These are phyloP conservation scores for Saccharomycodes ludwigii DNA, from an alignment of 805 yeast species.

Conservation along the genomic window DNA sequence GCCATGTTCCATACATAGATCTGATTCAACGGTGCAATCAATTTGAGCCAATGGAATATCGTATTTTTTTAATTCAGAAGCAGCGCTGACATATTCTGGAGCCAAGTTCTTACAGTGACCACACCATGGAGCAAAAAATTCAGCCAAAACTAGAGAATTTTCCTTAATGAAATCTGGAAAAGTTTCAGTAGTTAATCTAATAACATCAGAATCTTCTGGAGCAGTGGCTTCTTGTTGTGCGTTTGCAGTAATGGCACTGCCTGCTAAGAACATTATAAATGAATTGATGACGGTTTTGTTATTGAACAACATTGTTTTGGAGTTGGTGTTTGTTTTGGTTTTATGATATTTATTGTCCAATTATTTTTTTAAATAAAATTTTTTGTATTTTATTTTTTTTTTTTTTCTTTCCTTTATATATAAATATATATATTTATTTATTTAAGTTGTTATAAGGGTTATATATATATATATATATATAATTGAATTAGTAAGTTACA, in stretches of 20 bases:
- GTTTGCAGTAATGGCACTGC: slow-evolving; percentile 15
- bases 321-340: not conserved
- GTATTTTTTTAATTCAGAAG: slow-evolving; percentile 54
- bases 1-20: slow-evolving; percentile 53
- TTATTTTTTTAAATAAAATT: too few species aligned
- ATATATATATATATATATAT: too few species aligned
- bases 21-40: slow-evolving; percentile 72
- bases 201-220: slow-evolving; percentile 77
- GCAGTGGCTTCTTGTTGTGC: slow-evolving; percentile 53
- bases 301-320: slow-evolving; percentile 10
- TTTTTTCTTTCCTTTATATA: not conserved
- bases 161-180: slow-evolving; percentile 54
- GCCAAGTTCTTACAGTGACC: slow-evolving; percentile 88
- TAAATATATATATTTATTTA: not conserved
- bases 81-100: slow-evolving; percentile 71
- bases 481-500: too few species aligned
- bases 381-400: not conserved
- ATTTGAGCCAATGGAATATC: slow-evolving; percentile 67
- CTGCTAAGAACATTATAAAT: slow-evolving; percentile 11
- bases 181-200: slow-evolving; percentile 54
- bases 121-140: slow-evolving; percentile 96
- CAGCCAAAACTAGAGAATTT: slow-evolving; percentile 73
- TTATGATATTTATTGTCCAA: not conserved
- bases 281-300: too few species aligned
- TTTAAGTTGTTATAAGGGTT: not conserved